phyloP scores from a whole-genome alignment of 1,284 basidiomycete genomes.

The Puccinia horiana region DNA sequence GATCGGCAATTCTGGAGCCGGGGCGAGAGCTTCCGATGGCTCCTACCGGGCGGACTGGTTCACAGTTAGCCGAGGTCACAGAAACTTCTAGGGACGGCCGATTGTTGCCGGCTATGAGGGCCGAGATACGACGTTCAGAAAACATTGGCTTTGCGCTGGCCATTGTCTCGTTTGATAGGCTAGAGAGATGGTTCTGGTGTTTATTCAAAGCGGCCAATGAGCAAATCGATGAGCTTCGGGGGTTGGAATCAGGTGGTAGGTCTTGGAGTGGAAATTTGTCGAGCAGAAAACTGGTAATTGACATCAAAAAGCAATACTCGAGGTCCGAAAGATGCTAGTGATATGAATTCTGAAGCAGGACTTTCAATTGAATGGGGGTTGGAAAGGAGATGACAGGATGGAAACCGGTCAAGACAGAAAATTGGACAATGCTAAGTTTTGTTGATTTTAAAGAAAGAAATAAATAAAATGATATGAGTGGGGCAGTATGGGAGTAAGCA shows the following conservation, averaged over 20 bases:
- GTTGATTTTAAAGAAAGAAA: neutral
- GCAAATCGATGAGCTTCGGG: neutral
- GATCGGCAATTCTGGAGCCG: constrained; percentile 27
- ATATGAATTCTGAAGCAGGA: neutral
- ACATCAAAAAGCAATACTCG: neutral
- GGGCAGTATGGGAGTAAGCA: neutral
- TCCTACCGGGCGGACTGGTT: constrained; percentile 15
- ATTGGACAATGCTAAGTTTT: neutral
- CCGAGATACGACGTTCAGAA: neutral
- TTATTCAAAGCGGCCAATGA: neutral
- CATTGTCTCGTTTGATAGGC: neutral
- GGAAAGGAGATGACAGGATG: neutral
- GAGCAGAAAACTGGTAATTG: constrained; percentile 9
- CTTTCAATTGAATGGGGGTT: neutral
- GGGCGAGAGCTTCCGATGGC: constrained; percentile 48
- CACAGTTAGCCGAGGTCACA: neutral
- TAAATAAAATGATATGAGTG: neutral
- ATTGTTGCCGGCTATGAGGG: neutral
- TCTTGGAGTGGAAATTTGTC: neutral
- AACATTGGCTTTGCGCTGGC: neutral
- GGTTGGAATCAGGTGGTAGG: neutral
- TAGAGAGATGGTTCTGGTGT: neutral
- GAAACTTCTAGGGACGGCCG: neutral
- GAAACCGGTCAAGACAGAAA: constrained; percentile 13
- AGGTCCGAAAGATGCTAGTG: neutral